phyloP scores from a whole-genome alignment of 2,329 filamentous ascomycete genomes.

The Fusarium sp. region DNA sequence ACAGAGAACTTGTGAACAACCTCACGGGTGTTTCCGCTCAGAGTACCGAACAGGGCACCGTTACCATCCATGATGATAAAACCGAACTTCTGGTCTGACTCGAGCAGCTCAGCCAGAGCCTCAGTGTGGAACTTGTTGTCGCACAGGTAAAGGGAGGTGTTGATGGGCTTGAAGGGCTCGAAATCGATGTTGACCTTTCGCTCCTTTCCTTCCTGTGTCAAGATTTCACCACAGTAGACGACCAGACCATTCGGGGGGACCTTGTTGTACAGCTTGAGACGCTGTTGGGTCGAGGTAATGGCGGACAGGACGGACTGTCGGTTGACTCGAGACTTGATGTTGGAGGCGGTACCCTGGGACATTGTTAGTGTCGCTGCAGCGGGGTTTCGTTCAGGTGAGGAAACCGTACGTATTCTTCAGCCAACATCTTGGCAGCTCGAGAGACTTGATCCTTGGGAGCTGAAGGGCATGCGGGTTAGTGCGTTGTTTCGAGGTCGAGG shows the following conservation, averaged over 20 bases:
- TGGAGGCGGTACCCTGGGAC: conserved; percentile 89
- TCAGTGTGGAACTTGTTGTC: conserved; percentile 99
- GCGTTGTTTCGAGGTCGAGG: conserved; percentile 33
- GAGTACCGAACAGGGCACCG: conserved; percentile 94
- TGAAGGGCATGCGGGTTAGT: conserved; percentile 54
- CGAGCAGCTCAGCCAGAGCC: conserved; percentile 93
- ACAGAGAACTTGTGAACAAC: conserved; percentile 98
- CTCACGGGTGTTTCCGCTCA: conserved; percentile 97
- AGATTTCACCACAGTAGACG: conserved; percentile 99
- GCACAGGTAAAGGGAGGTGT: conserved; percentile 98
- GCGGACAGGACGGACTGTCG: conserved; percentile 96
- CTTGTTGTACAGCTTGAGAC: conserved; percentile 98
- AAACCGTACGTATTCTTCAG: conserved; percentile 92
- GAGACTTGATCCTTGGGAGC: conserved; percentile 99
- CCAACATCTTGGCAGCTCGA: conserved; percentile 98
- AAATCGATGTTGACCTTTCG: conserved; percentile 99
- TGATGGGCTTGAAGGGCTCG: conserved; percentile 99
- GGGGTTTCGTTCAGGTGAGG: neutral
- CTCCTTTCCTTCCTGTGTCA: conserved; percentile 98
- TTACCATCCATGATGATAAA: conserved; percentile 99
- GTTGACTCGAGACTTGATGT: conserved; percentile 99
- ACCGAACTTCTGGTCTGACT: conserved; percentile 98
- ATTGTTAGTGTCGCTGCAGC: conserved; percentile 34
- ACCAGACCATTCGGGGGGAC: conserved; percentile 97
- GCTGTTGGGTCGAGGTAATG: conserved; percentile 98